Percentiles rank a stretch among this genome's conserved stretches.
phyloP scores from a whole-genome alignment of 768 basidiomycete genomes.

The Lyophyllum decastes region DNA sequence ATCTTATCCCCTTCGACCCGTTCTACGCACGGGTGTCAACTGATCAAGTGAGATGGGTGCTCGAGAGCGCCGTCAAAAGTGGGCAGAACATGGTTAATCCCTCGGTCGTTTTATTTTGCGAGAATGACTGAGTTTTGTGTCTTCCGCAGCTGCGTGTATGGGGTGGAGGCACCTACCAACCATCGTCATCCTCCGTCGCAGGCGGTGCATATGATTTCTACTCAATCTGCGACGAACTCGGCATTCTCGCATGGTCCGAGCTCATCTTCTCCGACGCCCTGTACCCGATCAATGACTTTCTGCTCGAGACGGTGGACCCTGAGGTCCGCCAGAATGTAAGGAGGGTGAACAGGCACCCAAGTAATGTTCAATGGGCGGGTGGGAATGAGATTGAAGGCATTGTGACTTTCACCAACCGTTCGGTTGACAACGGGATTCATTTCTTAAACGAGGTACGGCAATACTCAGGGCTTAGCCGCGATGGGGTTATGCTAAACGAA shows the following conservation, averaged over 20 bases:
- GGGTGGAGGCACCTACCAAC: slow-evolving; percentile 59
- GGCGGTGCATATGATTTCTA: slow-evolving; percentile 59
- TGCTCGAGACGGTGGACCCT: slow-evolving; percentile 50
- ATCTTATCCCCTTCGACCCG: slow-evolving; percentile 62
- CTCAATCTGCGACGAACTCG: slow-evolving; percentile 58
- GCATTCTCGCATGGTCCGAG: slow-evolving; percentile 63
- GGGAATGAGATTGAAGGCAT: slow-evolving; percentile 65
- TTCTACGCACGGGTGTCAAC: slow-evolving; percentile 55
- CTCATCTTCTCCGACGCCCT: slow-evolving; percentile 60
- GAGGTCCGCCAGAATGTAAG: slow-evolving; percentile 61
- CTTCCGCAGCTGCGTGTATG: slow-evolving; percentile 51
- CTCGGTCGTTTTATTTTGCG: neutral
- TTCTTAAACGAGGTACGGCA: slow-evolving; percentile 48
- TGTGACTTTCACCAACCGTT: slow-evolving; percentile 36
- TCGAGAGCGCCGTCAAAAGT: slow-evolving; percentile 54
- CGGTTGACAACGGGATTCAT: slow-evolving; percentile 42
- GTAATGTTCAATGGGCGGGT: slow-evolving; percentile 60
- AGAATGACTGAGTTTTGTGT: neutral
- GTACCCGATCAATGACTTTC: slow-evolving; percentile 56
- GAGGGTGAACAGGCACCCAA: slow-evolving; percentile 55
- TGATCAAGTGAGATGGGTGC: slow-evolving; percentile 53
- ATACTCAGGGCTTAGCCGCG: too few species aligned
- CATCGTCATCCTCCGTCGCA: slow-evolving; percentile 37
- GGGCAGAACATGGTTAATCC: slow-evolving; percentile 60
- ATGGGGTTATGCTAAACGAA: neutral